Evolutionary conservation across 768 basidiomycete species (phyloP).

Genomic region (Favolaschia claudopus): DNA sequence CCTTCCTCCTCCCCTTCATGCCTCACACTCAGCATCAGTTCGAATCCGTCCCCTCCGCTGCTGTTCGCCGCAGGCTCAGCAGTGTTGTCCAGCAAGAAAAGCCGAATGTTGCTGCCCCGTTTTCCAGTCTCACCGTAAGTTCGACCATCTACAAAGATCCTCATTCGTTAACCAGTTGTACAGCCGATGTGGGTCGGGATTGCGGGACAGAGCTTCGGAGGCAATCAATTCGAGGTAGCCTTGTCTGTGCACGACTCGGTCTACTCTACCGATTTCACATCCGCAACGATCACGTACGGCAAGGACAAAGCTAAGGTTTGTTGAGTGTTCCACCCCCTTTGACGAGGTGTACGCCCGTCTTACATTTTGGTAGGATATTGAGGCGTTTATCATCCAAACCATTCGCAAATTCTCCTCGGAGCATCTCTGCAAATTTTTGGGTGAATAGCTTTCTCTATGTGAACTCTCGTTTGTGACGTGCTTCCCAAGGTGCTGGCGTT

Average conservation of each 20-base stretch:
- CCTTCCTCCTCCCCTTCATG: not conserved
- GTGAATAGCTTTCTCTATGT: not conserved
- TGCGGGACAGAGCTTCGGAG: constrained; percentile 66
- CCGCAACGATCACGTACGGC: constrained; percentile 55
- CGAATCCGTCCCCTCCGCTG: constrained; percentile 68
- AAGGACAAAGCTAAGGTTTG: constrained; percentile 54
- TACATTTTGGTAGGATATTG: constrained; percentile 53
- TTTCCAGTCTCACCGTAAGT: constrained; percentile 73
- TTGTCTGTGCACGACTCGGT: constrained; percentile 87
- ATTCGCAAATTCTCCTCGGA: constrained; percentile 66
- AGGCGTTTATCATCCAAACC: constrained; percentile 66
- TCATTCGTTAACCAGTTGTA: constrained; percentile 26
- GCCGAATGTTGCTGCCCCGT: constrained; percentile 63
- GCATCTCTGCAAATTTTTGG: constrained; percentile 19
- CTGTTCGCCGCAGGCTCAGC: constrained; percentile 69
- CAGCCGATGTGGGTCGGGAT: constrained; percentile 92
- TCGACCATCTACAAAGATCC: constrained; percentile 28
- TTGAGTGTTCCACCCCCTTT: not conserved
- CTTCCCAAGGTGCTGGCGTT: constrained; percentile 65
- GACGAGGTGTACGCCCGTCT: not conserved
- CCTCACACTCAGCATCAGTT: constrained; percentile 50
- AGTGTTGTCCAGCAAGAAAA: constrained; percentile 50
- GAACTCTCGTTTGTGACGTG: not conserved
- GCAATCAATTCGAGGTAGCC: constrained; percentile 74
- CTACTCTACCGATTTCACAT: constrained; percentile 82